Conservation (phyloP, 2,329 filamentous ascomycete species). For the Raffaelea ambrosiae region DNA sequence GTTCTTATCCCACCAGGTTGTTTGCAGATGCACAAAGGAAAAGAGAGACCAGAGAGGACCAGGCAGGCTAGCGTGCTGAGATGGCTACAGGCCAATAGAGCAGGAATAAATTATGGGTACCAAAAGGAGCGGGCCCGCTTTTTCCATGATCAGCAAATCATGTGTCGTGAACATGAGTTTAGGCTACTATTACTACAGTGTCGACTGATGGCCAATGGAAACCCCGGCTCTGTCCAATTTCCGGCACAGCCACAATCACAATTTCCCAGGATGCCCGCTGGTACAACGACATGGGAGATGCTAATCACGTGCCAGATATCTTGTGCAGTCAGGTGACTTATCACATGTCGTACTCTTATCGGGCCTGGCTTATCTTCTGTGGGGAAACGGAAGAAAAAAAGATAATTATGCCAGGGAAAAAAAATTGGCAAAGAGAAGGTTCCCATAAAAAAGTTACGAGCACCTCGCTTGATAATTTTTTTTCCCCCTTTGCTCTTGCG, state of each 20-base stretch:
- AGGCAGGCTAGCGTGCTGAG: no score
- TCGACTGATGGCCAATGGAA: background rate
- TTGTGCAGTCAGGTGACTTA: background rate
- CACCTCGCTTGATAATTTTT: background rate
- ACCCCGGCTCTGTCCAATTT: background rate
- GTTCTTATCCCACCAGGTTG: no score
- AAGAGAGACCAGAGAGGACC: no score
- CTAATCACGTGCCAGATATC: no score
- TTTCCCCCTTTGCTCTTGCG: background rate
- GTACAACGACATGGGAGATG: background rate
- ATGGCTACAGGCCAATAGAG: no score
- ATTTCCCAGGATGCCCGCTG: background rate
- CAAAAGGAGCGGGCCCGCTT: no score
- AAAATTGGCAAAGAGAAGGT: constrained; percentile 4
- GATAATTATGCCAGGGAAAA: constrained; percentile 7
- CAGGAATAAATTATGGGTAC: no score
- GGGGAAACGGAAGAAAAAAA: background rate
- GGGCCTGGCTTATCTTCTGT: background rate
- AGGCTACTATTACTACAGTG: no score
- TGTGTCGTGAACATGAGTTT: no score
- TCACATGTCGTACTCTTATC: constrained; percentile 2
- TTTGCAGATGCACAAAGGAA: no score
- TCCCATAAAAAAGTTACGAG: constrained; percentile 5
- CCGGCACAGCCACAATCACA: constrained; percentile 3
- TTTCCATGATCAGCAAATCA: no score